Evolutionary conservation across 2,329 filamentous ascomycete genomes (phyloP), one percentile per base, ranked within the genome.

Genomic region (Penicillium expansum): DNA sequence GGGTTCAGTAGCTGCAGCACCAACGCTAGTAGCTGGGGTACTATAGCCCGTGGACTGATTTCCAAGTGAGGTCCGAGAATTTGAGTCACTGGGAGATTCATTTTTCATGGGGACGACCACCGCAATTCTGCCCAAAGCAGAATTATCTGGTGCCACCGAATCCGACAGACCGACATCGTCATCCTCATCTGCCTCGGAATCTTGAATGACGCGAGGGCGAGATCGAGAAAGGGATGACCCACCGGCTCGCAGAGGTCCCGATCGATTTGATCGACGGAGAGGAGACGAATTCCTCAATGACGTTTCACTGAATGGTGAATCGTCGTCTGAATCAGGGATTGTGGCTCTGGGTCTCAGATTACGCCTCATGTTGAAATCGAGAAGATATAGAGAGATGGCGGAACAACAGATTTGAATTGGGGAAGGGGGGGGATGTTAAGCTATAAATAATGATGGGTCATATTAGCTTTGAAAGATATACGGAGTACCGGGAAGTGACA

Each of bases 11-110:
- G 85, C 87, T 11, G 27, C 33, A 18, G 76, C 77, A 45, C 78
- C 75, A 52, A 80, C 77, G 69, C 83, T 87, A 20, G 86, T 89
- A 37, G 78, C 82, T 5, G 86, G 85, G 4, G 86, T 89, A 57
- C 84, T 85, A 64, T 81, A 82, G 18, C 79, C 82, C 37, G 77
- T 76, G 11, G 76, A 81, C 6, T 69, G 33, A 73, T 72, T 6
- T 74, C 72, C 30, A 70, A 61, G 3, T 13, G 77, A 78, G 22
- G 75, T 76, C 5, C 76, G 65, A 27, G 78, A 74, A 37, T 71
- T 71, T 1, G 73, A 65, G 8, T 67, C 66, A 39, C 62, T 56
- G 7, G 62, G 42, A 14, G 68, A 61, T 13, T 59, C 52, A 52
- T 59, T 41, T 24, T 69, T 70, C 49, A 63, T 35, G 0, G 72